phyloP scores from a whole-genome alignment of 192 early-diverging fungal species.

The Podila clonocystis region DNA sequence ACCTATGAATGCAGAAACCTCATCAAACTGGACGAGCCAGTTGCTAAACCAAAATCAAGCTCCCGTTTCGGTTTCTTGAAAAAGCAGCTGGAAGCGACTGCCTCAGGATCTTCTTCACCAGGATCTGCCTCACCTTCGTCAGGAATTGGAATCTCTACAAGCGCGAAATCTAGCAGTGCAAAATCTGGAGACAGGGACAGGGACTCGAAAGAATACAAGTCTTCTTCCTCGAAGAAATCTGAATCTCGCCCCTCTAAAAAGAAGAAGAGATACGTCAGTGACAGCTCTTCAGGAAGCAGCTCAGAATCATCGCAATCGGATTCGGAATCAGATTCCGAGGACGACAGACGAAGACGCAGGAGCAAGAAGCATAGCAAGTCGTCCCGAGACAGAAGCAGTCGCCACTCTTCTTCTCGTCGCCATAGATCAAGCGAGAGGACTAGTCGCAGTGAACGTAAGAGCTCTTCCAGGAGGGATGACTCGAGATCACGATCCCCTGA shows the following conservation, averaged over 20 bases:
- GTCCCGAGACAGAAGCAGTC: not conserved
- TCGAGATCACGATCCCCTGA: not conserved
- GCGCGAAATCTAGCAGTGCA: not conserved
- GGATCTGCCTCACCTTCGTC: not conserved
- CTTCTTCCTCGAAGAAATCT: not conserved
- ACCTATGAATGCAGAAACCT: constrained; percentile 43
- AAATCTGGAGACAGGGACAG: no score
- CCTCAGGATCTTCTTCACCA: constrained; percentile 2
- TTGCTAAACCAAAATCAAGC: constrained; percentile 20
- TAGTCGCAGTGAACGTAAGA: not conserved
- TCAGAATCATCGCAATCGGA: not conserved
- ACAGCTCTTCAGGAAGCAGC: not conserved
- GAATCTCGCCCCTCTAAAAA: not conserved
- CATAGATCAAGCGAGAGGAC: not conserved
- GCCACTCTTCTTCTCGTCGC: constrained; percentile 1
- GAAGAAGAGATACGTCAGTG: not conserved
- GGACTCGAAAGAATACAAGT: not conserved
- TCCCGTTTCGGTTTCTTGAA: constrained; percentile 38
- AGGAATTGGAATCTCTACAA: not conserved
- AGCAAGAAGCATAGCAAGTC: not conserved
- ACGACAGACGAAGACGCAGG: not conserved
- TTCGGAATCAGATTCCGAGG: constrained; percentile 1
- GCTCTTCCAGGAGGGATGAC: constrained; percentile 3
- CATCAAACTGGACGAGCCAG: constrained; percentile 33
- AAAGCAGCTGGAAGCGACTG: constrained; percentile 1